phyloP scores from a whole-genome alignment of 306 rosid genomes.

The Delonix regia region DNA sequence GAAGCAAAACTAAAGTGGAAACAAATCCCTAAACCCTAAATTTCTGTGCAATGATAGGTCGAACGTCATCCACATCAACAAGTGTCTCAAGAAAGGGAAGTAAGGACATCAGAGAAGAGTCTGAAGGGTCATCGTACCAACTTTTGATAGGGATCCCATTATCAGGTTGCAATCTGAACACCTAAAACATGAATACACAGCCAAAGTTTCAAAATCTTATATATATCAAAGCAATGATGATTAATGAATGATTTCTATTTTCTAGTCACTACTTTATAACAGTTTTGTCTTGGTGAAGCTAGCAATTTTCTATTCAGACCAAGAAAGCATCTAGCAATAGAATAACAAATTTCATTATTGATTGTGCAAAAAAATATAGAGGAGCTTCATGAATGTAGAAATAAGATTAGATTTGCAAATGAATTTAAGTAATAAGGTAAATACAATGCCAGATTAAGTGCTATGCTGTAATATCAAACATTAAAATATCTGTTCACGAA shows the following conservation, averaged over 20 bases:
- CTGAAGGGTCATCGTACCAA: background rate
- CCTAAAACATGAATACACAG: constrained; percentile 50
- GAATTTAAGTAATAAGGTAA: background rate
- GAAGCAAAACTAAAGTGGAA: background rate
- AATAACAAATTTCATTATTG: background rate
- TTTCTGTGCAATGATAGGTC: constrained; percentile 1
- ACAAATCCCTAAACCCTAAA: background rate
- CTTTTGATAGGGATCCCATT: constrained; percentile 15
- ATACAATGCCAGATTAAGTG: background rate
- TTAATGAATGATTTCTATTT: background rate
- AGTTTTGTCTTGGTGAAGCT: background rate
- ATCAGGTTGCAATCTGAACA: constrained; percentile 42
- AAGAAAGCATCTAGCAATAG: background rate
- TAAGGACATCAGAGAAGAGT: background rate
- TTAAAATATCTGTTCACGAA: background rate
- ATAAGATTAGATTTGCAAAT: background rate
- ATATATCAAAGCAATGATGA: background rate
- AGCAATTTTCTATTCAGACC: background rate
- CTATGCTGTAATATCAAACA: background rate
- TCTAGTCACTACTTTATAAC: background rate
- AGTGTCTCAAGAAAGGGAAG: background rate
- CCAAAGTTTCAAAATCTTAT: constrained; percentile 28
- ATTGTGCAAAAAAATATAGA: background rate
- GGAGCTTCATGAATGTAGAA: background rate
- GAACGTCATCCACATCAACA: constrained; percentile 3